Evolutionary conservation across 75 land plant genomes (phyloP), one percentile per base, ranked within the genome.

Genomic region (Sequoia sempervirens): DNA sequence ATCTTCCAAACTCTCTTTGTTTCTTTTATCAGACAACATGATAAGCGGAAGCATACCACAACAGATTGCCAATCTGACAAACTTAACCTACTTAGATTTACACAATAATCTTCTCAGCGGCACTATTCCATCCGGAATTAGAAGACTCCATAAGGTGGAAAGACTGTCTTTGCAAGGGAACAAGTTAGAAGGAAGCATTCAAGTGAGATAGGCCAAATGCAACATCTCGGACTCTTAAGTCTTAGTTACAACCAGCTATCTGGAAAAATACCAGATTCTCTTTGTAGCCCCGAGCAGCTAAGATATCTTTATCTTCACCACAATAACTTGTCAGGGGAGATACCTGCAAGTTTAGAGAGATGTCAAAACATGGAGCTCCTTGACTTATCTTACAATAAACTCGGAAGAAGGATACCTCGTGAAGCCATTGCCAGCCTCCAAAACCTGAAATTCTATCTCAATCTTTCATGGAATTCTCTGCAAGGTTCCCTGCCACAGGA

Each of bases 331-430:
- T 78, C 84, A 3, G 84, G 87, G 52, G 18, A 66, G 70, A 83
- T 86, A 20, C 84, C 86, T 26, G 45, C 34, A 79, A 34, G 58
- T 40, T 14, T 8, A 68, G 86, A 26, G 38, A 0, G 74, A 80
- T 23, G 47, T 45, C 86, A 80, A 13, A 46, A 82, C 14, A 56
- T 47, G 40, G 78, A 86, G 37, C 72, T 72, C 36, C 69, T 87
- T 14, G 89, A 90, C 83, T 52, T 90, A 13, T 85, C 91, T 13
- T 70, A 85, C 79, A 90, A 90, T 82, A 56, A 64, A 40, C 53
- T 90, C 2, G 45, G n/a, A 14, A 86, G 86, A 7, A 37, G 46
- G 18, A 87, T 87, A 53, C 88, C 86, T 1, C 52, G 1, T 5
- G 86, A 84, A 76, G 58, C 84, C 64, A 58, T 58, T 14, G 64